Evolutionary conservation across 2,329 filamentous ascomycete species (phyloP), one percentile per base, ranked within the genome.

Genomic region (Arachnomyces sp.): DNA sequence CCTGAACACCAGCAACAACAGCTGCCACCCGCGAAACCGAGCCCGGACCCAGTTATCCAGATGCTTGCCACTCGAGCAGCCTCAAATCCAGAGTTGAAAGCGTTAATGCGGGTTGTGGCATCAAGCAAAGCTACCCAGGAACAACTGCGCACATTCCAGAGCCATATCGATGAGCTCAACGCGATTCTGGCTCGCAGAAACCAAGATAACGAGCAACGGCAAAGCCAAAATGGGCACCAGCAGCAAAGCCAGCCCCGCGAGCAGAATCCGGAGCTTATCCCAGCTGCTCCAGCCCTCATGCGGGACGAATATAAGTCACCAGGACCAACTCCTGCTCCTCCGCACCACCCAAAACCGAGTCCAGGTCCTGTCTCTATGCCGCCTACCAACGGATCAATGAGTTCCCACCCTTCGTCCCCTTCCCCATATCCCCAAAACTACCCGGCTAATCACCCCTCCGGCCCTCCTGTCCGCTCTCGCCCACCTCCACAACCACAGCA

Each of bases 21-120:
- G 38, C 54, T 57, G 11, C 56, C 59, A 34, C 60, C 62, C 20
- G 53, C 59, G 4, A 67, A 69, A 47, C 61, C 65, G 4, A 69
- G 64, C 34, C 60, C 66, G 7, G 69, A 72, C 43, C 69, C 69
- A 7, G 69, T 72, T 28, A 72, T 72, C 46, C 69, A 71, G 42
- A 71, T 71, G 67, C 56, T 72, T 35, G 69, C 69, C n/a, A 70
- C 67, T 7, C 59, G 67, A 45, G 69, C 69, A 16, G 68, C 68
- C 3, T 61, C 66, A 7, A 66, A 72, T 44, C 65, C 64, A 3
- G 64, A 68, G 35, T 51, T 72, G 28, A 72, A 72, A 46, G 66
- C 66, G 4, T 49, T 72, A 48, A 72, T 72, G 69, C 62, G 67
- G 43, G 60, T 72, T 12, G 69, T 72, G 17, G 69, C 69, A 3